Conservation (phyloP, 768 basidiomycete genomes). For the Coprinellus aureogranulatus region DNA sequence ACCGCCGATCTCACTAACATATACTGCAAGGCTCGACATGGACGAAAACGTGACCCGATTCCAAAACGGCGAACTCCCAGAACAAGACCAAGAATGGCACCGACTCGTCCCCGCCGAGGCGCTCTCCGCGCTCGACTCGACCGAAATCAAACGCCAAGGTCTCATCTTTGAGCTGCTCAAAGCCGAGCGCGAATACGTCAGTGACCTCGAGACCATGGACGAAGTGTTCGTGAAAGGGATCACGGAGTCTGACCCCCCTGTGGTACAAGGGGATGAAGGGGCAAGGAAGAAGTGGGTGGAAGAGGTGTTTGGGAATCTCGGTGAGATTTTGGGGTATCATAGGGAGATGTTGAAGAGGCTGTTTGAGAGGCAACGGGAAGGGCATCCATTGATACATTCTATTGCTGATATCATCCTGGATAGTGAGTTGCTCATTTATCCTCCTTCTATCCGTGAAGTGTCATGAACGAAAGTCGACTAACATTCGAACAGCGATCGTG, state of each 20-base stretch:
- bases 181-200: slow-evolving; percentile 84
- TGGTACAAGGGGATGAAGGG: slow-evolving; percentile 52
- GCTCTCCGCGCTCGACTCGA: slow-evolving; percentile 63
- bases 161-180: slow-evolving; percentile 88
- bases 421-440: slow-evolving; percentile 40
- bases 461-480: slow-evolving; percentile 23
- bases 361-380: slow-evolving; percentile 78
- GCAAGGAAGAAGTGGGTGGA: slow-evolving; percentile 52
- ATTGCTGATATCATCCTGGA: slow-evolving; percentile 86
- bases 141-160: slow-evolving; percentile 82
- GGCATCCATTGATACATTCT: slow-evolving; percentile 79
- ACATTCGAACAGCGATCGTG: slow-evolving; percentile 38
- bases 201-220: slow-evolving; percentile 69
- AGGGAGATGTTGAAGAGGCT: slow-evolving; percentile 66
- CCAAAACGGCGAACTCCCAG: slow-evolving; percentile 61
- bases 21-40: slow-evolving; percentile 48
- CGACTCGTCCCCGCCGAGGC: slow-evolving; percentile 73
- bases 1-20: slow-evolving; percentile 27
- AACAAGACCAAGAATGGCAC: slow-evolving; percentile 82
- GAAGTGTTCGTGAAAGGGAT: slow-evolving; percentile 78
- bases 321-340: slow-evolving; percentile 65
- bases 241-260: slow-evolving; percentile 55
- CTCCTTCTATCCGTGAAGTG: background rate
- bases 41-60: slow-evolving; percentile 66
- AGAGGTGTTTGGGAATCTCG: slow-evolving; percentile 83